Evolutionary conservation across 179 eudicot genomes (phyloP).

Genomic region (Spinacia oleracea): DNA sequence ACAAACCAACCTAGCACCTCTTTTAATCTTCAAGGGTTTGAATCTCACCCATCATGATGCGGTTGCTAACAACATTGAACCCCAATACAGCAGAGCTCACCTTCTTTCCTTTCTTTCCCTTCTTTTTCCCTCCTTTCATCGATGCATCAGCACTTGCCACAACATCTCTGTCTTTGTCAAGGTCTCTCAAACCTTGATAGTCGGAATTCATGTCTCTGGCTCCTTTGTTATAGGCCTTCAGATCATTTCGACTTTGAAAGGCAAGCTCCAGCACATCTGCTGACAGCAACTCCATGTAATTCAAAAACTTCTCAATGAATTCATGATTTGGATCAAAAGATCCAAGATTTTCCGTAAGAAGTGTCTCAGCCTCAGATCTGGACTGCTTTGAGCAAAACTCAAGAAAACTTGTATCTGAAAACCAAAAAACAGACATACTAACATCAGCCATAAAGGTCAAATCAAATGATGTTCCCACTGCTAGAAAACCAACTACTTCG

Average conservation of each 20-base stretch:
- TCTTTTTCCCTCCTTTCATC: slow-evolving; percentile 82
- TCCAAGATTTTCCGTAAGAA: slow-evolving; percentile 79
- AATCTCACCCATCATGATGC: slow-evolving; percentile 99
- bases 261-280: slow-evolving; percentile 79
- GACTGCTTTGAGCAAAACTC: slow-evolving; percentile 88
- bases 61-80: slow-evolving; percentile 93
- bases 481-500: not conserved
- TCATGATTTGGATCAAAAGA: slow-evolving; percentile 73
- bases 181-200: slow-evolving; percentile 30
- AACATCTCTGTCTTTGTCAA: slow-evolving; percentile 31
- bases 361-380: slow-evolving; percentile 85
- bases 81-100: slow-evolving; percentile 80
- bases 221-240: slow-evolving; percentile 38
- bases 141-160: slow-evolving; percentile 45
- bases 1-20: slow-evolving; percentile 33
- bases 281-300: slow-evolving; percentile 86
- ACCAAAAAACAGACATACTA: not conserved
- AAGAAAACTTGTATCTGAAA: slow-evolving; percentile 83
- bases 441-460: not conserved
- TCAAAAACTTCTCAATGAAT: slow-evolving; percentile 85
- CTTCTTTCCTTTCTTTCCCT: slow-evolving; percentile 96
- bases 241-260: slow-evolving; percentile 72
- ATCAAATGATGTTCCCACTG: not conserved
- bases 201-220: slow-evolving; percentile 57
- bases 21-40: slow-evolving; percentile 79